Percentiles rank a stretch among this genome's conserved stretches.
Evolutionary conservation across 148 eudicot genomes (phyloP).

Genomic region (Rheum nobile): DNA sequence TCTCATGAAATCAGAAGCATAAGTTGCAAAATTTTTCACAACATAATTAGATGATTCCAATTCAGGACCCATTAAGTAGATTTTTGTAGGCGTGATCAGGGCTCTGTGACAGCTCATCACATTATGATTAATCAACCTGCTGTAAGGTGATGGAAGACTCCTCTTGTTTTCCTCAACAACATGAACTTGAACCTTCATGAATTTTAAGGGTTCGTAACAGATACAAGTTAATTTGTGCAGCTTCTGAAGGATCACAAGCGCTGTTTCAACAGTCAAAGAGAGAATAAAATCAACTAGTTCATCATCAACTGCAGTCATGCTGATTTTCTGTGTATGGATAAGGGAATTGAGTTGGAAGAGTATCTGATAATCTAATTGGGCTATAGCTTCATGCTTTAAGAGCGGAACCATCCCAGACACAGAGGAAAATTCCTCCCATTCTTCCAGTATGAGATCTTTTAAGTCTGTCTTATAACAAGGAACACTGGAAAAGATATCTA

Average conservation of each 20-base stretch:
- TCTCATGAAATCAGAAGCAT: slow-evolving; percentile 81
- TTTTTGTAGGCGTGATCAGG: slow-evolving; percentile 70
- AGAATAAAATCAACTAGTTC: slow-evolving; percentile 51
- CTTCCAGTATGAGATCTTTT: slow-evolving; percentile 29
- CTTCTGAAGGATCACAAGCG: slow-evolving; percentile 47
- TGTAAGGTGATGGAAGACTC: slow-evolving; percentile 31
- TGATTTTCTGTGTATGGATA: slow-evolving; percentile 70
- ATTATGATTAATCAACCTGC: slow-evolving; percentile 36
- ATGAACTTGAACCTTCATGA: slow-evolving; percentile 33
- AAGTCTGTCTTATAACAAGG: slow-evolving; percentile 44
- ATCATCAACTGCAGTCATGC: slow-evolving; percentile 55
- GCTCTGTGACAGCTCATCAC: slow-evolving; percentile 84
- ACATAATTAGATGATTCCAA: slow-evolving; percentile 81
- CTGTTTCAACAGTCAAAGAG: slow-evolving; percentile 35
- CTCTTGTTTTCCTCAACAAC: slow-evolving; percentile 20
- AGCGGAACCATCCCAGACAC: slow-evolving; percentile 70
- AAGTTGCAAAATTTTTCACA: slow-evolving; percentile 64
- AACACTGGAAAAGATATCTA: slow-evolving; percentile 31
- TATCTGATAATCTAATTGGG: slow-evolving; percentile 49
- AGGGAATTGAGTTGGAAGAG: slow-evolving; percentile 88
- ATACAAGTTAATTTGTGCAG: slow-evolving; percentile 53
- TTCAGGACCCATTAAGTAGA: slow-evolving; percentile 88
- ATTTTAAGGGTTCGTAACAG: slow-evolving; percentile 72
- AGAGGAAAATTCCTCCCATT: slow-evolving; percentile 37
- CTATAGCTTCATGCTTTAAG: slow-evolving; percentile 28